Conservation (phyloP, 2,329 filamentous ascomycete species). For the Phoma sp. region DNA sequence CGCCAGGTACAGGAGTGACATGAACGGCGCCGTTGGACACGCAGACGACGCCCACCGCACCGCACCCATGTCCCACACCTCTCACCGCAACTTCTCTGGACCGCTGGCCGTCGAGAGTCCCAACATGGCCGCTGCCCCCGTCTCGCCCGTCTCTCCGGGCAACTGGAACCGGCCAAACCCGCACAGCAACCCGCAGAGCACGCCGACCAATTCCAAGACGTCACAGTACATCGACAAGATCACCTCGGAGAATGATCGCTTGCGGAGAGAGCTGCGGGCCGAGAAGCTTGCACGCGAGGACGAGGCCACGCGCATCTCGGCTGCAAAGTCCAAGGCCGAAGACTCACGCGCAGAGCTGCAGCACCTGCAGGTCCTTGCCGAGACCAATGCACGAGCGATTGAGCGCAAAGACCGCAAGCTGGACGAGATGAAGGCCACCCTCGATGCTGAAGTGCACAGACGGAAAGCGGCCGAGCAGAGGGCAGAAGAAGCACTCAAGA, state of each 20-base stretch:
- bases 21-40: conserved; percentile 33
- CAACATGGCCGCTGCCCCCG: conserved; percentile 31
- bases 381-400: conserved; percentile 73
- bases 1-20: conserved; percentile 33
- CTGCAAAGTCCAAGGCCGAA: conserved; percentile 75
- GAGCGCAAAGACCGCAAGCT: conserved; percentile 77
- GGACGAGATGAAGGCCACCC: conserved; percentile 67
- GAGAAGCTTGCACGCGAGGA: conserved; percentile 65
- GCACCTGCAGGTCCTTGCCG: conserved; percentile 70
- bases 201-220: conserved; percentile 42
- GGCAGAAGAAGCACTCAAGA: conserved; percentile 66
- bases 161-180: conserved; percentile 40
- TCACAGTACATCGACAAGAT: conserved; percentile 72
- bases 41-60: conserved; percentile 28
- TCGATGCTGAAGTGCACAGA: conserved; percentile 70
- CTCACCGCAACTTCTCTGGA: conserved; percentile 40
- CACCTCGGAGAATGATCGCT: conserved; percentile 78
- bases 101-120: conserved; percentile 41
- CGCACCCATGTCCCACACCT: conserved; percentile 39
- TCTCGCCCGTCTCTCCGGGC: conserved; percentile 19
- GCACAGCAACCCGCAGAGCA: conserved; percentile 32
- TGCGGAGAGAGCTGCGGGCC: conserved; percentile 69
- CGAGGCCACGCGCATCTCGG: conserved; percentile 69
- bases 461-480: conserved; percentile 65
- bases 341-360: conserved; percentile 72